Evolutionary conservation across 2,329 filamentous ascomycete species (phyloP).

Genomic region (Sporothrix euskadiensis): DNA sequence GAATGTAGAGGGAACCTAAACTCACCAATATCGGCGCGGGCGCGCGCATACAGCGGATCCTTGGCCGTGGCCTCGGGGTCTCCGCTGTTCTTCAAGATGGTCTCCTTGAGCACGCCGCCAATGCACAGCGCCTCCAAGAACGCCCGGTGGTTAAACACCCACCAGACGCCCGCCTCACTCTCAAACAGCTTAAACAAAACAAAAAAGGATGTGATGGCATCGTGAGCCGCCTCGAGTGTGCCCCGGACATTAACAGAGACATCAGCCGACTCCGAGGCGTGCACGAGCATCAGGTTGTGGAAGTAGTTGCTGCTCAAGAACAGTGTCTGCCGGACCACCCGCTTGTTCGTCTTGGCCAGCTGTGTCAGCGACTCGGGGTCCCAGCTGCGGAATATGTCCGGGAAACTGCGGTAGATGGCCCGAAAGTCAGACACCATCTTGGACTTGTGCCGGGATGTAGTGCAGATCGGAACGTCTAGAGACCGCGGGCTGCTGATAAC

Average conservation of each 20-base stretch:
- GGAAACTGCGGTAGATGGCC: constrained; percentile 71
- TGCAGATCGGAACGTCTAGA: constrained; percentile 69
- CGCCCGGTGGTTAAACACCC: constrained; percentile 79
- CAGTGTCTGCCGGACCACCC: constrained; percentile 71
- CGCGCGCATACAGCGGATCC: constrained; percentile 62
- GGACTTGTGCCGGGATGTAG: constrained; percentile 67
- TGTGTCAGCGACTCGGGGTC: constrained; percentile 60
- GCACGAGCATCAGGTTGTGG: constrained; percentile 78
- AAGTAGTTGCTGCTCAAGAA: constrained; percentile 82
- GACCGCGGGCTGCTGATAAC: constrained; percentile 74
- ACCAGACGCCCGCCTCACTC: constrained; percentile 75
- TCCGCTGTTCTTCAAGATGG: constrained; percentile 46
- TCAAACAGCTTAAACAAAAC: constrained; percentile 69
- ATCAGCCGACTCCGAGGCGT: constrained; percentile 67
- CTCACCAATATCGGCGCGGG: constrained; percentile 62
- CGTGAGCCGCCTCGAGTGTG: constrained; percentile 73
- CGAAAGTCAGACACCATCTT: constrained; percentile 70
- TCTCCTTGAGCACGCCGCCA: constrained; percentile 59
- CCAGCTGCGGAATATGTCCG: constrained; percentile 68
- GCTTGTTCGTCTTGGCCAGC: constrained; percentile 60
- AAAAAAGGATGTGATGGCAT: constrained; percentile 74
- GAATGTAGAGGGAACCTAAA: constrained; percentile 24
- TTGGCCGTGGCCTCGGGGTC: constrained; percentile 49
- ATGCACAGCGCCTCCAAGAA: constrained; percentile 76
- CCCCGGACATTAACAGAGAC: constrained; percentile 66